phyloP scores from a whole-genome alignment of 352 stramenopile genomes.

The Phytophthora ohioensis region DNA sequence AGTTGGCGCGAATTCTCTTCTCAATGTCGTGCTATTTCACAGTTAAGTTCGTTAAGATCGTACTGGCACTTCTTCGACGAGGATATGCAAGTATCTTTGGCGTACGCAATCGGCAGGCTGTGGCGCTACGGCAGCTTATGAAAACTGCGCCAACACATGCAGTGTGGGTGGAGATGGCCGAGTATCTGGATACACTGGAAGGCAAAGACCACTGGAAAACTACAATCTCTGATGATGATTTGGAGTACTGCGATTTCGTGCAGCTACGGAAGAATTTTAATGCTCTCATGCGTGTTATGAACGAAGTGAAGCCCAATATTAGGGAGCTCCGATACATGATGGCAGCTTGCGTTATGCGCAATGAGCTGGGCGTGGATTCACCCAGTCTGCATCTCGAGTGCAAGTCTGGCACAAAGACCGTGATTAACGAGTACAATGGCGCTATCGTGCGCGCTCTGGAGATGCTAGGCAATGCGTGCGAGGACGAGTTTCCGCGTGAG shows the following conservation, averaged over 20 bases:
- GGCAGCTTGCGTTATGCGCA: conserved; percentile 70
- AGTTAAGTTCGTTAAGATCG: conserved; percentile 66
- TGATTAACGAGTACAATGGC: conserved; percentile 67
- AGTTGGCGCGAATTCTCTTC: conserved; percentile 65
- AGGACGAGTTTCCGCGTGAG: conserved; percentile 32
- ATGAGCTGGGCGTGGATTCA: conserved; percentile 70
- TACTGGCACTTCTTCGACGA: conserved; percentile 35
- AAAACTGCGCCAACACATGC: conserved; percentile 55
- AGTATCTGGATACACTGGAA: conserved; percentile 68
- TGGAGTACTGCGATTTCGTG: conserved; percentile 72
- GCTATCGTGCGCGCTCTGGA: conserved; percentile 56
- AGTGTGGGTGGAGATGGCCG: conserved; percentile 69
- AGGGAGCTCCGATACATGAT: conserved; percentile 72
- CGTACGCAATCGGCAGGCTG: conserved; percentile 61
- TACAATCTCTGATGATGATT: conserved; percentile 51
- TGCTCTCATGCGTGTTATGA: conserved; percentile 39
- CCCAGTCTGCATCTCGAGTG: conserved; percentile 63
- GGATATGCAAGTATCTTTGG: conserved; percentile 48
- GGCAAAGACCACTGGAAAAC: conserved; percentile 70
- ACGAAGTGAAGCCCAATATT: conserved; percentile 43
- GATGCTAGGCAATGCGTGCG: conserved; percentile 41
- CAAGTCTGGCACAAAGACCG: conserved; percentile 69
- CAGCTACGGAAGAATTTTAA: conserved; percentile 56
- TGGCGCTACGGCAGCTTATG: conserved; percentile 64
- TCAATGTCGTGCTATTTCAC: conserved; percentile 64